Conservation (phyloP, 371 early-diverging fungal genomes). For the Apophysomyces sp. region DNA sequence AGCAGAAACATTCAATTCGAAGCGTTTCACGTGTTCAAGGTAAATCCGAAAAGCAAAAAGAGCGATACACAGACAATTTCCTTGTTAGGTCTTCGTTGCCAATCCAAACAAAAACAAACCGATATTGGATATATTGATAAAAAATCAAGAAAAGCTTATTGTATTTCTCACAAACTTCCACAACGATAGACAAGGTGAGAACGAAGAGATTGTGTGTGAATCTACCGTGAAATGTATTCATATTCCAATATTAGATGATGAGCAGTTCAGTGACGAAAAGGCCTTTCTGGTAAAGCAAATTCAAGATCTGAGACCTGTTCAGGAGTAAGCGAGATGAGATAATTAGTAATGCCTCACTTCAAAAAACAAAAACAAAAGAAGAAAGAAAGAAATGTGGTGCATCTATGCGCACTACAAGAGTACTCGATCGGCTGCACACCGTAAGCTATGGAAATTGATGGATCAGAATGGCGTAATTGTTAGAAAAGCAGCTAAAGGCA, state of each 20-base stretch:
- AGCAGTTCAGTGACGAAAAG: slow-evolving; percentile 98
- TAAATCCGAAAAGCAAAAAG: neutral
- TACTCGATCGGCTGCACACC: no score
- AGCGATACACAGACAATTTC: neutral
- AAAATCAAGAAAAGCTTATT: slow-evolving; percentile 91
- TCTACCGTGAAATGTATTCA: neutral
- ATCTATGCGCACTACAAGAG: no score
- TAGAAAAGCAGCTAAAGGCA: no score
- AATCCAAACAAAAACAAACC: slow-evolving; percentile 95
- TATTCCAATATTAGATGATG: slow-evolving; percentile 71
- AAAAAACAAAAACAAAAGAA: neutral
- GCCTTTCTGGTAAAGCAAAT: slow-evolving; percentile 93
- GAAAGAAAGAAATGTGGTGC: neutral
- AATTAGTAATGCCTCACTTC: neutral
- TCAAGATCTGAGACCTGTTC: slow-evolving; percentile 52
- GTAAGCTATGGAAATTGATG: no score
- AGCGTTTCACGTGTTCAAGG: slow-evolving; percentile 99
- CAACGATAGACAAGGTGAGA: slow-evolving; percentile 87
- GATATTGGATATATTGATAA: slow-evolving; percentile 86
- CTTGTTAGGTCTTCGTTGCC: slow-evolving; percentile 90
- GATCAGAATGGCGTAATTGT: no score
- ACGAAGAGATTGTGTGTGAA: neutral
- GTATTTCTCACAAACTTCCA: slow-evolving; percentile 88
- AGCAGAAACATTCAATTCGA: slow-evolving; percentile 98
- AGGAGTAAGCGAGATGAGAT: no score